Base-by-base conservation (phyloP, 768 basidiomycete genomes). In the Boletus insuetus region DNA sequence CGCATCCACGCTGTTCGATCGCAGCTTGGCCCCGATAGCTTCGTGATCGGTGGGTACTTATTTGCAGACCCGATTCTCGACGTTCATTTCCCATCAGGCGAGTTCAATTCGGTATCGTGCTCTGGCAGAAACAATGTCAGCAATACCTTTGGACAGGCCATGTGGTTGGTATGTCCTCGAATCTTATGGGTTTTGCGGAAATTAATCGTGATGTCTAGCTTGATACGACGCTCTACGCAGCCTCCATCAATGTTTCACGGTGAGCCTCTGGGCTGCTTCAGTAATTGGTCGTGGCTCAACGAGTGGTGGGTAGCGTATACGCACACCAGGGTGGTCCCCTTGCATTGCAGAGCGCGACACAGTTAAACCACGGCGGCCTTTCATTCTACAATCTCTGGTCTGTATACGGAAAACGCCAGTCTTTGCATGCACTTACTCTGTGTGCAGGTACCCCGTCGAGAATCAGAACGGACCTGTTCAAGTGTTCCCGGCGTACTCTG, bases 21-120 rank as follows among this genome's bases (percentile, higher is more conserved):
- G 32, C 74, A 76, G 49, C 73, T 82, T 9, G 81, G 80, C 3
- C 71, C 75, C 8, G 74, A 82, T 51, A 65, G 74, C 12, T 83
- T 82, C 51, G 69, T 77, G 37, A 77, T 82, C 46, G 81, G 79
- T 79, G 51, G 34, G 42, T 39, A 5, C 35, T 9, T 10, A 16
- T 29, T 41, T 16, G 13, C 29, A 6, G 34, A 34, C 29, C 22
- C 26, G 26, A 17, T 14, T 31, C 11, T 39, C 17, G 12, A 20
- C 37, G 10, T 22, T 64, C 16, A 58, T 42, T 20, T 11, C 14
- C 37, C 8, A 8, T 8, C 20, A 81, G 80, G 81, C 9, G 80
- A 82, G 65, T 82, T 79, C 57, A 83, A 81, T 54, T 82, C 81
- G 0, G 79, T 82, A 12, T 81, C 79, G 6, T 82, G 81, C 50